Evolutionary conservation across 306 rosid species (phyloP).

Genomic region (Vigna hirtella): DNA sequence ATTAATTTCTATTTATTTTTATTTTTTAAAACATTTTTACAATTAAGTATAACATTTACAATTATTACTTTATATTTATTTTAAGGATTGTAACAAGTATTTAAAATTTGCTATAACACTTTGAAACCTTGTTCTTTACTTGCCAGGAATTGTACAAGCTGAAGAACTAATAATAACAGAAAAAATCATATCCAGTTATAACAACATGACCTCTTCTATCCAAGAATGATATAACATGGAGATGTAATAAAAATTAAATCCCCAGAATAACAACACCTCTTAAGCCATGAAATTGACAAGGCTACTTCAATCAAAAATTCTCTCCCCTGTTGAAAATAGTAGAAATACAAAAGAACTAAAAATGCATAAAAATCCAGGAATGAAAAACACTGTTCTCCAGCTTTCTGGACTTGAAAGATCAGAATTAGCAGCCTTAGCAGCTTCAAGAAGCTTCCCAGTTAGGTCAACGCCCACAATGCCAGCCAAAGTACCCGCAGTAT

Average conservation of each 20-base stretch:
- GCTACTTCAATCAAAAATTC: slow-evolving; percentile 82
- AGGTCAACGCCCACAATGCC: slow-evolving; percentile 92
- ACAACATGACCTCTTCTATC: slow-evolving; percentile 38
- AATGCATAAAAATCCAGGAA: slow-evolving; percentile 89
- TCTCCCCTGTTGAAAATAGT: slow-evolving; percentile 90
- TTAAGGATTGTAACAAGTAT: no score
- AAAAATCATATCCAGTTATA: slow-evolving; percentile 33
- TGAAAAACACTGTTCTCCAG: slow-evolving; percentile 84
- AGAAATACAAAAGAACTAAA: slow-evolving; percentile 77
- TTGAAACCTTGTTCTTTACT: no score
- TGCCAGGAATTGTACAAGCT: no score
- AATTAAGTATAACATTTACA: no score
- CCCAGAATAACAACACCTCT: slow-evolving; percentile 26
- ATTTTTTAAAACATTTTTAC: no score
- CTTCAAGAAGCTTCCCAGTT: slow-evolving; percentile 91
- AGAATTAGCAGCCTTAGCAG: slow-evolving; percentile 69
- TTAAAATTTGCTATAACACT: no score
- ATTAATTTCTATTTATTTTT: no score
- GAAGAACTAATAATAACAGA: neutral
- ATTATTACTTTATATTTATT: no score
- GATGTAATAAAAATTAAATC: slow-evolving; percentile 47
- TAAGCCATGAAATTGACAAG: slow-evolving; percentile 39
- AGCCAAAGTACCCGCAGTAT: slow-evolving; percentile 94
- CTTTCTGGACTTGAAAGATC: slow-evolving; percentile 89
- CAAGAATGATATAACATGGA: slow-evolving; percentile 54